Conservation (phyloP, 768 basidiomycete species). For the Gautieria morchelliformis region DNA sequence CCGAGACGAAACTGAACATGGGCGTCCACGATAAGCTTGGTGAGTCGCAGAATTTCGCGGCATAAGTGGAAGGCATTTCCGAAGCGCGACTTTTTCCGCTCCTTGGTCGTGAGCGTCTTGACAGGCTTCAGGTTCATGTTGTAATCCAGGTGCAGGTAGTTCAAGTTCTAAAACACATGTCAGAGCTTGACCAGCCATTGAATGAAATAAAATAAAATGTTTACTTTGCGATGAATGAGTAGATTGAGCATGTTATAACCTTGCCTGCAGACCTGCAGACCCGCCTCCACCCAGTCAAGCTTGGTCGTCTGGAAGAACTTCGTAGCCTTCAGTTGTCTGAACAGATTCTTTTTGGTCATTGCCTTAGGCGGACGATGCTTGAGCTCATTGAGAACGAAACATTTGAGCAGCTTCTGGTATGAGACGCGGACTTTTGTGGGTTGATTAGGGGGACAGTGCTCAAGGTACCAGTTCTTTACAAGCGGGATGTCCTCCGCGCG, state of each 20-base stretch:
- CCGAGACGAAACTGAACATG: slow-evolving; percentile 98
- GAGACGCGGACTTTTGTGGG: slow-evolving; percentile 98
- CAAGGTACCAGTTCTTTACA: slow-evolving; percentile 97
- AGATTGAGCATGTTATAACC: slow-evolving; percentile 99
- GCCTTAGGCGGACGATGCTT: slow-evolving; percentile 86
- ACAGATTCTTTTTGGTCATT: slow-evolving; percentile 96
- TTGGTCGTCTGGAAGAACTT: slow-evolving; percentile 99
- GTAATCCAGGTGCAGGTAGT: slow-evolving; percentile 93
- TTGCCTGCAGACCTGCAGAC: slow-evolving; percentile 95
- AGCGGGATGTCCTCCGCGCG: slow-evolving; percentile 92
- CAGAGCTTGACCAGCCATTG: neutral
- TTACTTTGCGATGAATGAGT: slow-evolving; percentile 93
- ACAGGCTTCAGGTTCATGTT: slow-evolving; percentile 99
- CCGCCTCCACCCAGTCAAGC: slow-evolving; percentile 98
- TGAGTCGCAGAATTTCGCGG: slow-evolving; percentile 94
- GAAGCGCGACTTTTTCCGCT: slow-evolving; percentile 99
- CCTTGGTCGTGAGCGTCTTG: slow-evolving; percentile 96
- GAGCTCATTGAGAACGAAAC: slow-evolving; percentile 91
- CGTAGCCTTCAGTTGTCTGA: slow-evolving; percentile 93
- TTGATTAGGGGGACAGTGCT: slow-evolving; percentile 94
- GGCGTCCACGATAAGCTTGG: slow-evolving; percentile 97
- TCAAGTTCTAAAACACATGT: slow-evolving; percentile 51
- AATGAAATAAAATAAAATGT: slow-evolving; percentile 2
- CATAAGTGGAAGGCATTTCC: slow-evolving; percentile 99
- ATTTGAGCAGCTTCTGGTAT: slow-evolving; percentile 96